These are phyloP conservation scores for Hydnomerulius pinastri DNA, from an alignment of 768 basidiomycete species.

Conservation along the genomic window DNA sequence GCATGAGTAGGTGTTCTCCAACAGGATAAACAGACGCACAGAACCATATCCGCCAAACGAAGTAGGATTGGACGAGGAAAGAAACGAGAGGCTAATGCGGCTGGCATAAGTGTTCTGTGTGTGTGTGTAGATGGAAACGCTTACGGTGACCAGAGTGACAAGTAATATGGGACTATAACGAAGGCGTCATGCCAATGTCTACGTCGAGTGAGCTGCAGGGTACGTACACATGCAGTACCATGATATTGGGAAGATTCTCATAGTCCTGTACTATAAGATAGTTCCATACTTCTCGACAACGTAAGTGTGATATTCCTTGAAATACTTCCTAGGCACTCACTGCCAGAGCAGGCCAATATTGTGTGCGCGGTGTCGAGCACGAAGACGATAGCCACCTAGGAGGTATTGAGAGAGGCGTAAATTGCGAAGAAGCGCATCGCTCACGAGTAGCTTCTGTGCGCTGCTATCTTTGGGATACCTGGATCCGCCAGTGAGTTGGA, in stretches of 20 bases:
- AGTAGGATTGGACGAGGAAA: neutral
- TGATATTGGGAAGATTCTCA: neutral
- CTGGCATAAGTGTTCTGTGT: neutral
- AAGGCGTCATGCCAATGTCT: neutral
- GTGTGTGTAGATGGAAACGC: neutral
- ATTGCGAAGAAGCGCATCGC: neutral
- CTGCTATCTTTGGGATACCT: neutral
- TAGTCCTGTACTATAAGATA: neutral
- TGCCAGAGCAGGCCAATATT: neutral
- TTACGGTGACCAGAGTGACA: neutral
- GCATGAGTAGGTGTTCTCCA: neutral
- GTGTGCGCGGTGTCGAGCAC: neutral
- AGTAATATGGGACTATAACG: neutral
- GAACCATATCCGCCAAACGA: neutral
- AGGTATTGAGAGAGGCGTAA: neutral
- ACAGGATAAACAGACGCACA: neutral
- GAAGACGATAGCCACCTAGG: neutral
- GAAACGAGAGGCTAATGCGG: neutral
- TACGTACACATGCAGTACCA: neutral
- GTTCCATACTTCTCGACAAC: neutral
- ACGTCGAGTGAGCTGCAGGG: neutral
- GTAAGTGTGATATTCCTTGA: neutral
- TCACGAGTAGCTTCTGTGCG: neutral
- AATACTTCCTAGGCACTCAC: neutral
- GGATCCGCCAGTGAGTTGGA: too few relatives aligned